Evolutionary conservation across 1,284 basidiomycete genomes (phyloP), one percentile per base, ranked within the genome.

Genomic region (Baeospora myosura): DNA sequence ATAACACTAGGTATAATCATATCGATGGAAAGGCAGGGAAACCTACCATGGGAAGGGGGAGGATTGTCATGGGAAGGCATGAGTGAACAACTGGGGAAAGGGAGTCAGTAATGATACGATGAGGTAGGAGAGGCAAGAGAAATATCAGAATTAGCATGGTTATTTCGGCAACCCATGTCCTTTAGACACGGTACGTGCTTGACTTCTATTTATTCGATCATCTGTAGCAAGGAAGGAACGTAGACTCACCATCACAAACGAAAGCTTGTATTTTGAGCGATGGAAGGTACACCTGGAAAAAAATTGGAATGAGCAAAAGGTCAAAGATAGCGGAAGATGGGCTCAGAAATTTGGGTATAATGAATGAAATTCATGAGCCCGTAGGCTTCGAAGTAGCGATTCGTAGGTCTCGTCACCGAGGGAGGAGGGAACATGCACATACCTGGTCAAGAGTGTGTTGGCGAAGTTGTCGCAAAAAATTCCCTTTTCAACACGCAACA

Each of bases 261-360:
- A n/a, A n/a, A n/a, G n/a, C n/a, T n/a, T n/a, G n/a, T n/a, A n/a
- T n/a, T n/a, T n/a, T n/a, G n/a, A n/a, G n/a, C n/a, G n/a, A n/a
- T n/a, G n/a, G n/a, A 14, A 26, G 32, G 31, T 31, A 28, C 26
- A 31, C 35, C 41, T 37, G 42, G 14, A 46, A 29, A 17, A 32
- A 38, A 40, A 42, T 44, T 40, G 45, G 34, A 28, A 43, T 47
- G 24, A 37, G 47, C 38, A 51, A 41, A 42, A 42, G 36, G 20
- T 42, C 45, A n/a, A 42, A 44, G 41, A 41, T 30, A 41, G 30
- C 32, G 36, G 49, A 31, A 48, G 40, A 20, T 38, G 61, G 53
- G 64, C 69, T 88, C 84, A 65, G 84, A 86, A 87, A 88, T 87
- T 87, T 87, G 84, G 84, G 84, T 87, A 87, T 88, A 74, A 76